Base-by-base conservation (phyloP, 306 rosid genomes). In the Abrus precatorius region DNA sequence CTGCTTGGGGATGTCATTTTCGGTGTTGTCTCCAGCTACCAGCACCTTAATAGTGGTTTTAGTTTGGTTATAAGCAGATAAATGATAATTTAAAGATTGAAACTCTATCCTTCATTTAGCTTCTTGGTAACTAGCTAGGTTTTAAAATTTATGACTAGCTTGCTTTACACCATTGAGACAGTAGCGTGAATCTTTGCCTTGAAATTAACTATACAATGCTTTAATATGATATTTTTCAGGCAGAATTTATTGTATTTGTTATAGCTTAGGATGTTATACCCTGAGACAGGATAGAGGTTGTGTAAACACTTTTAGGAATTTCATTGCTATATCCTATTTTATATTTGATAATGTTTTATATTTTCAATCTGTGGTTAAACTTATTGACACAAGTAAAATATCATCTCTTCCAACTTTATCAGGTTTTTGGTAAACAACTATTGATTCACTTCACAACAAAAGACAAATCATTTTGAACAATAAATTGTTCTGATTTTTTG, bases 401-500 rank as follows among this genome's bases (percentile, higher is more conserved):
- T 27, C 12, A 41, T 62, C 27, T 8, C 32, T 59, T 12, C 14
- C 8, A 44, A 10, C 56, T 45, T 69, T 14, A 20, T 71, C 66
- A 62, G 33, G 63, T 76, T 52, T 76, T 49, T 59, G 38, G 43
- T 62, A 14, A 10, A 69, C 13, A 60, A 27, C 29, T 68, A 7
- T 38, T 32, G 62, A 70, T 55, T 77, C 45, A 50, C 83, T 83
- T 53, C 28, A 28, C 57, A 33, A 48, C 32, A 20, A 53, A 70
- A 62, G 43, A 69, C 52, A 50, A 32, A 34, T 11, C 43, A 11
- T 14, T 66, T 30, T 77, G 50, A 43, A 30, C 69, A 44, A 45
- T 45, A 55, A 32, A 10, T 52, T 49, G 66, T 45, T 55, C 30
- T 69, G 41, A 41, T 28, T 20, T 30, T 40, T 69, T 14, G 30